A percentile compares a stretch with the other conserved stretches of the same genome.
phyloP scores from a whole-genome alignment of 371 early-diverging fungal genomes.

The Nematocida minor region DNA sequence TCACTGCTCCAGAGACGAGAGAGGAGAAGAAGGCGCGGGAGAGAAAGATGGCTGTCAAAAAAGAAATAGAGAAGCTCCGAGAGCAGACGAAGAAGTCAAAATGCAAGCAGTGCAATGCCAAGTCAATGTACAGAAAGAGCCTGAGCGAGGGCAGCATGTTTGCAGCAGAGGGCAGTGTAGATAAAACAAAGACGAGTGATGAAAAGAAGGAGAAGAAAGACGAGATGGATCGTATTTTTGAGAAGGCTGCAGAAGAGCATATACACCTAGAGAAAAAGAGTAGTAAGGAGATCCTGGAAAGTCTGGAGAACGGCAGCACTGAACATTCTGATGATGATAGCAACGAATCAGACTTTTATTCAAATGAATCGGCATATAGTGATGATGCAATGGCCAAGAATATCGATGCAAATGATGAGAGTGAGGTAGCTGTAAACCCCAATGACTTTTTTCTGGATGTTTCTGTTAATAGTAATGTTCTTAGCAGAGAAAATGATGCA shows the following conservation, averaged over 20 bases:
- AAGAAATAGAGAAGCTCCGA: not conserved
- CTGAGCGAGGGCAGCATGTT: not conserved
- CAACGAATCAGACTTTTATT: not conserved
- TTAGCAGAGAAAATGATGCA: no score
- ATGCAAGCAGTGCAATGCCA: not conserved
- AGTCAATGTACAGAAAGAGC: not conserved
- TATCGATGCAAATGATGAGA: not conserved
- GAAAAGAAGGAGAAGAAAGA: not conserved
- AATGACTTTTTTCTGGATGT: no score
- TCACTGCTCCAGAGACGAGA: not conserved
- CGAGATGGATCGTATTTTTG: not conserved
- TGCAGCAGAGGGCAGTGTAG: not conserved
- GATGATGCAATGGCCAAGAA: not conserved
- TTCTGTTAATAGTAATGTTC: no score
- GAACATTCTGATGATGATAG: not conserved
- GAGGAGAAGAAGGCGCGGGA: not conserved
- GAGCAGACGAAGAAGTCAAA: not conserved
- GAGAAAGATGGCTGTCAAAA: not conserved
- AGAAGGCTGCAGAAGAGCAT: not conserved
- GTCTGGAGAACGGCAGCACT: not conserved
- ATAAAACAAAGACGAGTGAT: not conserved
- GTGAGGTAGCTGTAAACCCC: no score
- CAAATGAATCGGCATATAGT: not conserved
- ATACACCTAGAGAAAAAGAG: not conserved
- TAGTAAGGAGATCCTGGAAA: not conserved